These are phyloP conservation scores for Stylonectria norvegica DNA, from an alignment of 2,329 filamentous ascomycete species.

Conservation along the genomic window DNA sequence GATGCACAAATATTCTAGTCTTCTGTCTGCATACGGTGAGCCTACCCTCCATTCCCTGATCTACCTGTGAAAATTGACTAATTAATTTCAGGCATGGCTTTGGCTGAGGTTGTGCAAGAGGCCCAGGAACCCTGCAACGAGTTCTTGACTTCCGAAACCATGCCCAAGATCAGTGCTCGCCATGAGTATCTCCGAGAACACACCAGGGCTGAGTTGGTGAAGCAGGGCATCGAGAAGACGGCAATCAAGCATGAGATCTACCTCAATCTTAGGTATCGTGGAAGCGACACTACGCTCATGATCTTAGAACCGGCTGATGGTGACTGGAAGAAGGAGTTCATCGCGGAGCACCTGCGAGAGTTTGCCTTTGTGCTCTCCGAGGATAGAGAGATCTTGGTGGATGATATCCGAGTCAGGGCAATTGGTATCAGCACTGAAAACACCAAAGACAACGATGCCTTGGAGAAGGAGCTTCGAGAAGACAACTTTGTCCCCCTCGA, in stretches of 20 bases:
- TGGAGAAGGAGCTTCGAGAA: conserved; percentile 1
- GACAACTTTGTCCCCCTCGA: conserved; percentile 10
- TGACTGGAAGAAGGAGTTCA: conserved; percentile 31
- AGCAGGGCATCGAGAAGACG: conserved; percentile 36
- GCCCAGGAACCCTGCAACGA: conserved; percentile 31
- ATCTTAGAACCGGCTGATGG: conserved; percentile 36
- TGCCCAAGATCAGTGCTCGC: conserved; percentile 15
- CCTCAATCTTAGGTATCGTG: conserved; percentile 47
- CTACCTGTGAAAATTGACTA: no score
- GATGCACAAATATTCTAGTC: conserved; percentile 39
- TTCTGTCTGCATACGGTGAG: conserved; percentile 44
- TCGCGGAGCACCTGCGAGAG: conserved; percentile 33
- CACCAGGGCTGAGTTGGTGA: background rate
- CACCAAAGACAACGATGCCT: background rate
- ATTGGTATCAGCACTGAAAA: conserved; percentile 26
- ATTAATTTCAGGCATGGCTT: conserved; percentile 28
- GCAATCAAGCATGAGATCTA: conserved; percentile 40
- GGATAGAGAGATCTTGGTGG: conserved; percentile 36
- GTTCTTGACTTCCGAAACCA: conserved; percentile 8
- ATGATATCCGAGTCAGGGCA: conserved; percentile 40
- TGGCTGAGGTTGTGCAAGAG: conserved; percentile 38
- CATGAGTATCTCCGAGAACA: conserved; percentile 20
- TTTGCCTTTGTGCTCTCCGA: conserved; percentile 35
- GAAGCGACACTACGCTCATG: conserved; percentile 39
- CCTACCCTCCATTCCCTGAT: no score